Evolutionary conservation across 306 rosid genomes (phyloP).

Genomic region (Trichosanthes cucumerina): DNA sequence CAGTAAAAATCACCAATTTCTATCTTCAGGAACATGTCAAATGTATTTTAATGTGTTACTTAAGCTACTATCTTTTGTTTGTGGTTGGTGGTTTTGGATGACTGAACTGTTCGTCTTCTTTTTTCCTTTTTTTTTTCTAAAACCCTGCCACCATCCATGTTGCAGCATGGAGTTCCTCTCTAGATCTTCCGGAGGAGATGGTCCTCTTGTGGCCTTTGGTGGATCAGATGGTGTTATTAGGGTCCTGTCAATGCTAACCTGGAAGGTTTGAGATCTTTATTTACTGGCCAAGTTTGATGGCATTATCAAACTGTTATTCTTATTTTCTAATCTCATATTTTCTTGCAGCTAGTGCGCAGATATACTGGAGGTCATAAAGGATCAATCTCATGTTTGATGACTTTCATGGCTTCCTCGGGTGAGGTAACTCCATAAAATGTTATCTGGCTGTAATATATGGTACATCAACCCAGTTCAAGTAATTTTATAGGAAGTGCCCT

Average conservation of each 20-base stretch:
- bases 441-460: background rate
- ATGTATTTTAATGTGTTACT: background rate
- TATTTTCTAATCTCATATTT: conserved; percentile 23
- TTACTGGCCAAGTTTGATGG: conserved; percentile 12
- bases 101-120: background rate
- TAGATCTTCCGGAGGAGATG: conserved; percentile 70
- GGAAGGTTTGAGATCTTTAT: conserved; percentile 64
- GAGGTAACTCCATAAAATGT: conserved; percentile 54
- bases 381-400: conserved; percentile 90
- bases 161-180: conserved; percentile 97
- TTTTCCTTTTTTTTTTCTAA: conserved; percentile 10
- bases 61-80: background rate
- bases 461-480: background rate
- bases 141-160: conserved; percentile 15
- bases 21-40: background rate
- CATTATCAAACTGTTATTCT: background rate
- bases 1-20: background rate
- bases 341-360: conserved; percentile 80
- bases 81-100: background rate
- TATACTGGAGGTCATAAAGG: conserved; percentile 97
- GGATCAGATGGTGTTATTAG: conserved; percentile 94
- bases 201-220: conserved; percentile 98
- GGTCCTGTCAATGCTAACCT: conserved; percentile 96
- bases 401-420: conserved; percentile 89
- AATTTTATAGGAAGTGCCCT: background rate